phyloP scores from a whole-genome alignment of 2,329 filamentous ascomycete species.

The Lasiodiplodia citricola region DNA sequence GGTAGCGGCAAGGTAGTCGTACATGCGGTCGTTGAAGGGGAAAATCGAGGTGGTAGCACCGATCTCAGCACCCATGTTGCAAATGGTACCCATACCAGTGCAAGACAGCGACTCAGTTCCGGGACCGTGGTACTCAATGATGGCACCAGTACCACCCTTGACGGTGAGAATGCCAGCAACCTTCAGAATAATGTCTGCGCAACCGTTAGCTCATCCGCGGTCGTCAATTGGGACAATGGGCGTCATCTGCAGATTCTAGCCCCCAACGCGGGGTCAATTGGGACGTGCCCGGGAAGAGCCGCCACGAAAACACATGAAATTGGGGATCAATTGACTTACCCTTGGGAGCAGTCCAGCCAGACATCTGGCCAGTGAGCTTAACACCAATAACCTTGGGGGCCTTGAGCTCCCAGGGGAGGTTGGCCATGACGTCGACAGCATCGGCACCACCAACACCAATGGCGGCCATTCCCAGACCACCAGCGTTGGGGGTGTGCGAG shows the following conservation, averaged over 20 bases:
- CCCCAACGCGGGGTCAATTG: background rate
- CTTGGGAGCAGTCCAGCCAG: slow-evolving; percentile 92
- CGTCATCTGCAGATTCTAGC: background rate
- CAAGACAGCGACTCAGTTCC: slow-evolving; percentile 76
- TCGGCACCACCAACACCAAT: slow-evolving; percentile 98
- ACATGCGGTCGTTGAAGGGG: slow-evolving; percentile 98
- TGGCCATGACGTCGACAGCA: slow-evolving; percentile 97
- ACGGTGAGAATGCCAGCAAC: slow-evolving; percentile 96
- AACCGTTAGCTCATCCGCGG: background rate
- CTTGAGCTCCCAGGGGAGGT: slow-evolving; percentile 97
- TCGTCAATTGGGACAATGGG: background rate
- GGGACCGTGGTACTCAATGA: slow-evolving; percentile 77
- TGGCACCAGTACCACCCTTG: slow-evolving; percentile 94
- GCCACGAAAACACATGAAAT: slow-evolving; percentile 16
- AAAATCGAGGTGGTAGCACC: slow-evolving; percentile 92
- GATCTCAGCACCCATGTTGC: slow-evolving; percentile 66
- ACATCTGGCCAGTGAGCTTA: slow-evolving; percentile 86
- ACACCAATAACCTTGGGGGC: slow-evolving; percentile 97
- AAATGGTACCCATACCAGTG: slow-evolving; percentile 88
- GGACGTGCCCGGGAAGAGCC: slow-evolving; percentile 13
- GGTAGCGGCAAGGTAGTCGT: slow-evolving; percentile 91
- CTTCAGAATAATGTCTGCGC: slow-evolving; percentile 89
- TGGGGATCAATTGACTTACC: slow-evolving; percentile 58
- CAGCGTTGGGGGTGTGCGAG: slow-evolving; percentile 96
- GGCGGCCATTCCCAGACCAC: slow-evolving; percentile 91